A percentile compares a stretch with the other conserved stretches of the same genome.
phyloP scores from a whole-genome alignment of 2,329 filamentous ascomycete genomes.

The Albifimbria verrucaria region DNA sequence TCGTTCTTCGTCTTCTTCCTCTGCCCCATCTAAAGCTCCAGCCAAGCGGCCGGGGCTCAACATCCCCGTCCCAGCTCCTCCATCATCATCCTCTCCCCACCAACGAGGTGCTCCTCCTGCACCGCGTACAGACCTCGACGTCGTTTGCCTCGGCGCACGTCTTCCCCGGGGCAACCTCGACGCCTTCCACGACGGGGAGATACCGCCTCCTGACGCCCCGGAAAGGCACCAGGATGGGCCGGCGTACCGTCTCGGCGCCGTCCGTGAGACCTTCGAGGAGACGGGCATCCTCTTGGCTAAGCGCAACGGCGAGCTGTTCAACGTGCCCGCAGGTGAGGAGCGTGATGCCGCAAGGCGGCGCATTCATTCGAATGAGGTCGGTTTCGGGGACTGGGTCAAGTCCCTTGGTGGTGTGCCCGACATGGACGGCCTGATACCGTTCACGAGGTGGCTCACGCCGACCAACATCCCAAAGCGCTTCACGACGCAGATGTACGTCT shows the following conservation, averaged over 20 bases:
- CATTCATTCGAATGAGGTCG: conserved; percentile 64
- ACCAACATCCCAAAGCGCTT: conserved; percentile 70
- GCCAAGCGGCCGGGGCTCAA: conserved; percentile 21
- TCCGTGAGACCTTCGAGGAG: conserved; percentile 94
- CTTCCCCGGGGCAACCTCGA: conserved; percentile 91
- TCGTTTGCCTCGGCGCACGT: conserved; percentile 92
- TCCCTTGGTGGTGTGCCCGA: conserved; percentile 60
- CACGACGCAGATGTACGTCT: conserved; percentile 95
- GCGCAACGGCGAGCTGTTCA: conserved; percentile 52
- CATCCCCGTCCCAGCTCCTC: conserved; percentile 68
- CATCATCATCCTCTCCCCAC: conserved; percentile 77
- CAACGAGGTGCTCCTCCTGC: conserved; percentile 85
- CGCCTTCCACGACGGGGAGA: conserved; percentile 66
- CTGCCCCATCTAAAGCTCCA: neutral
- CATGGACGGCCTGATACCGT: conserved; percentile 67
- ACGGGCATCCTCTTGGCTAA: conserved; percentile 79
- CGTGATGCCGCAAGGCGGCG: conserved; percentile 63
- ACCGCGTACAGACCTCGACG: conserved; percentile 76
- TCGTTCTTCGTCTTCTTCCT: neutral
- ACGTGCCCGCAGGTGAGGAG: conserved; percentile 52
- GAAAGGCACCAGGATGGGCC: conserved; percentile 66
- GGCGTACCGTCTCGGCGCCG: conserved; percentile 76
- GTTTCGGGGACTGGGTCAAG: conserved; percentile 64
- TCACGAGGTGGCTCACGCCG: conserved; percentile 91
- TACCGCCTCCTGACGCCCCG: conserved; percentile 42